Conservation (phyloP, 352 stramenopile species). For the Phytopythium oedochilum region DNA sequence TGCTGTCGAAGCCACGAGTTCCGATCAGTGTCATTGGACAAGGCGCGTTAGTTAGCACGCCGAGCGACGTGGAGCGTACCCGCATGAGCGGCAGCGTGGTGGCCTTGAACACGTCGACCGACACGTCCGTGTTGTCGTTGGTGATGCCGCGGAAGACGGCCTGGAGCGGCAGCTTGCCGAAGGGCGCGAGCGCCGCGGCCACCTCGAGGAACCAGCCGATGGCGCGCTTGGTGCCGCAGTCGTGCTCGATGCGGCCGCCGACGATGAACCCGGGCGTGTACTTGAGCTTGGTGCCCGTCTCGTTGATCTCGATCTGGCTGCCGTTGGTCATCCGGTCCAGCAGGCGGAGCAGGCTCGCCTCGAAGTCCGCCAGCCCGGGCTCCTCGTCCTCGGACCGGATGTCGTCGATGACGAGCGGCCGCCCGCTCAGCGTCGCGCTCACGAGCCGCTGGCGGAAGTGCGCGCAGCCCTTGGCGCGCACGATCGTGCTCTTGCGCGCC, state of each 20-base stretch:
- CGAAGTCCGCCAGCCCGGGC: conserved; percentile 94
- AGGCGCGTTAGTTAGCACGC: too few relatives aligned
- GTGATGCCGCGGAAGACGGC: conserved; percentile 95
- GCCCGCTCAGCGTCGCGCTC: conserved; percentile 89
- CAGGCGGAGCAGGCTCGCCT: conserved; percentile 96
- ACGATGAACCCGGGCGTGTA: conserved; percentile 96
- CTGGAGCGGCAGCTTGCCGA: conserved; percentile 95
- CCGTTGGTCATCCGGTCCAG: conserved; percentile 97
- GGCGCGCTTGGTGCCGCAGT: conserved; percentile 88
- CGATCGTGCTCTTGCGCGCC: conserved; percentile 31
- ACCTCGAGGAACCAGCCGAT: conserved; percentile 99
- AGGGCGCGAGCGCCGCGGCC: conserved; percentile 95
- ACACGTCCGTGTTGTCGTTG: conserved; percentile 90
- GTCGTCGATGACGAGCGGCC: conserved; percentile 93
- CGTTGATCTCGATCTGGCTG: conserved; percentile 98
- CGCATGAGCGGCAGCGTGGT: conserved; percentile 94
- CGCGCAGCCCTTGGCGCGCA: conserved; percentile 74
- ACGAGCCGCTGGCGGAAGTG: conserved; percentile 95
- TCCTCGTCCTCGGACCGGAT: conserved; percentile 94
- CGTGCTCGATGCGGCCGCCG: conserved; percentile 93
- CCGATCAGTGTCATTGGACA: neutral
- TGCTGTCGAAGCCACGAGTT: conserved; percentile 21
- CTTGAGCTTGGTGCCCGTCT: conserved; percentile 96
- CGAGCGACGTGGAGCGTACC: conserved; percentile 4
- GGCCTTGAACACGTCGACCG: conserved; percentile 93